Percentiles rank a stretch among this genome's conserved stretches.
phyloP scores from a whole-genome alignment of 768 basidiomycete species.

The Serendipita vermifera region DNA sequence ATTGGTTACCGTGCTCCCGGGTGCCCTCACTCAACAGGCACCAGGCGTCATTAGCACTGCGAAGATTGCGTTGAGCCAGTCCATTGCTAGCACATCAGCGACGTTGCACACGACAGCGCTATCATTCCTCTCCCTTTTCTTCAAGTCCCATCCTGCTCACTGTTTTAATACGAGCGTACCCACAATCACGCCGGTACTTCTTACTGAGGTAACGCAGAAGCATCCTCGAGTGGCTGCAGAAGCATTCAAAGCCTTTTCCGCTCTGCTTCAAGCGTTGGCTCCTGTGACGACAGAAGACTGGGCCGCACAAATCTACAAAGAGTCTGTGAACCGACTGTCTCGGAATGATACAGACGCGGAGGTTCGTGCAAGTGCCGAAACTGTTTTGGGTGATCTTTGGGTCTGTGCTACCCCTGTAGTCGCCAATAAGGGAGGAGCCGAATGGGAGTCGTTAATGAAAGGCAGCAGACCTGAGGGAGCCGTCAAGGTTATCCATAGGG shows the following conservation, averaged over 20 bases:
- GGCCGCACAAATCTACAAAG: slow-evolving; percentile 60
- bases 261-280: slow-evolving; percentile 61
- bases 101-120: slow-evolving; percentile 72
- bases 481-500: slow-evolving; percentile 69
- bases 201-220: slow-evolving; percentile 62
- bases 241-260: slow-evolving; percentile 75
- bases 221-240: slow-evolving; percentile 84
- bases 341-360: slow-evolving; percentile 85
- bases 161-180: slow-evolving; percentile 48
- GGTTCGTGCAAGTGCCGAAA: slow-evolving; percentile 70
- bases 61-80: slow-evolving; percentile 49
- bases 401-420: slow-evolving; percentile 68
- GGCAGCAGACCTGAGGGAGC: slow-evolving; percentile 61
- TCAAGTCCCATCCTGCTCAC: slow-evolving; percentile 53
- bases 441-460: slow-evolving; percentile 67
- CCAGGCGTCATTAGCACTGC: slow-evolving; percentile 48
- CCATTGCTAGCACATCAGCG: slow-evolving; percentile 64
- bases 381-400: slow-evolving; percentile 77
- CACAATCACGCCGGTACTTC: slow-evolving; percentile 56
- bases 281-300: slow-evolving; percentile 54
- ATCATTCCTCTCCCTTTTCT: slow-evolving; percentile 74
- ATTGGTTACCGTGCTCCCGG: slow-evolving; percentile 67
- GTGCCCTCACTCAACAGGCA: slow-evolving; percentile 62
- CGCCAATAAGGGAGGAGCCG: slow-evolving; percentile 46
- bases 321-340: slow-evolving; percentile 54